Base-by-base conservation (phyloP, 441 rosid genomes). In the Erodium chrysanthum region DNA sequence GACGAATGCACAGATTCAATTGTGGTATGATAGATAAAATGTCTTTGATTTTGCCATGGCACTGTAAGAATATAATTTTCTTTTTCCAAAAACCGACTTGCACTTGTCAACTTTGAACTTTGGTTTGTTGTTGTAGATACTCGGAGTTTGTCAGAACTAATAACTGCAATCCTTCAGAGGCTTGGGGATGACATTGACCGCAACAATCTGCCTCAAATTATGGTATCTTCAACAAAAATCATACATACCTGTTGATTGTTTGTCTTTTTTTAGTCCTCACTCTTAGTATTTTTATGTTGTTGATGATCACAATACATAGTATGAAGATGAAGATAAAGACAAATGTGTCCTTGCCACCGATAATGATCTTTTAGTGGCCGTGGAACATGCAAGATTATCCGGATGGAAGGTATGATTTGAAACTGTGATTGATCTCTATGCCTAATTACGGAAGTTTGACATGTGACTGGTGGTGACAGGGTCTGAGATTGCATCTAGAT, bases 321-420 rank as follows among this genome's bases (percentile, higher is more conserved):
- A 94, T 67, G 99, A 94, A 80, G 99, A 94, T 58, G 99, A 89
- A 74, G 99, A 94, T 77, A 88, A 70, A 29, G 99, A 94, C 78
- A 89, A 88, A 86, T 96, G 91, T 70, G 84, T 91, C 71, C 75
- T 94, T 71, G 91, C 90, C 71, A 87, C 96, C 35, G 99, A 94
- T 59, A 72, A 74, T 64, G 99, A 94, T 75, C 96, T 94, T 70
- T 61, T 68, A 48, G 84, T 88, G 25, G 96, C 99, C 15, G 87
- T 94, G 35, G 96, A 94, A 40, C 96, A 89, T 75, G 97, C 96
- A 58, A 89, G 82, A 77, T 83, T 79, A 74, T 83, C 83, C 70
- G 94, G 94, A 66, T 86, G 89, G 87, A 89, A 89, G 98, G 98
- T 91, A 81, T 56, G 65, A 42, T 25, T 25, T n/a, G n/a, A n/a